phyloP scores from a whole-genome alignment of 73 alveolate genomes.

The Paramecium biaurelia region DNA sequence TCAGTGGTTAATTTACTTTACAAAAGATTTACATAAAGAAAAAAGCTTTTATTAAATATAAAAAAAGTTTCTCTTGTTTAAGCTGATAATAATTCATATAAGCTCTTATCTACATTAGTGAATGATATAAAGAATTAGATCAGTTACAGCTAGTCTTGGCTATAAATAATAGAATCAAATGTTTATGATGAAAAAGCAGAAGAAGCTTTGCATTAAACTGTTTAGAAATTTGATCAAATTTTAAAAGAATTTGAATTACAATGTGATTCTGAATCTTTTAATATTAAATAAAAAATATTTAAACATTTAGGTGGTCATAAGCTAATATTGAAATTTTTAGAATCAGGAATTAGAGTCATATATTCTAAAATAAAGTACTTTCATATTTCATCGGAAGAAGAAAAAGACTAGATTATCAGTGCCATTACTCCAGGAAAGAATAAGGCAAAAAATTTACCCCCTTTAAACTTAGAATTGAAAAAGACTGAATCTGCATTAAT shows the following conservation, averaged over 20 bases:
- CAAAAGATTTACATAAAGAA: conserved; percentile 32
- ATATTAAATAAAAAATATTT: conserved; percentile 51
- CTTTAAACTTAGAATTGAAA: neutral
- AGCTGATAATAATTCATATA: conserved; percentile 44
- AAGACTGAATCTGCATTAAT: neutral
- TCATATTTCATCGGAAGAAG: neutral
- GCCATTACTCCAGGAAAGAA: neutral
- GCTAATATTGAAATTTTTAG: conserved; percentile 41
- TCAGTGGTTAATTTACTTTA: conserved; percentile 41
- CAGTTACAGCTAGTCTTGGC: conserved; percentile 56
- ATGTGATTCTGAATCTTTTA: conserved; percentile 9
- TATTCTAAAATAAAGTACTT: conserved; percentile 20
- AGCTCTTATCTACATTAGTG: conserved; percentile 9
- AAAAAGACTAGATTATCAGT: neutral
- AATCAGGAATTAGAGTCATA: conserved; percentile 53
- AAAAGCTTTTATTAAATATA: conserved; percentile 27
- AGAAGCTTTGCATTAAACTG: conserved; percentile 18
- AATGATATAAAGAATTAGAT: conserved; percentile 47
- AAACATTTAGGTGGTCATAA: conserved; percentile 61
- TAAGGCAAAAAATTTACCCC: neutral
- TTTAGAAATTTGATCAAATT: neutral
- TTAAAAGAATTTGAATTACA: neutral
- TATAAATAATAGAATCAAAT: conserved; percentile 53
- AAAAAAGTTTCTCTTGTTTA: conserved; percentile 28
- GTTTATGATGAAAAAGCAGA: conserved; percentile 61